Conservation (phyloP, 208 protist species). For the Balamuthia mandrillaris region DNA sequence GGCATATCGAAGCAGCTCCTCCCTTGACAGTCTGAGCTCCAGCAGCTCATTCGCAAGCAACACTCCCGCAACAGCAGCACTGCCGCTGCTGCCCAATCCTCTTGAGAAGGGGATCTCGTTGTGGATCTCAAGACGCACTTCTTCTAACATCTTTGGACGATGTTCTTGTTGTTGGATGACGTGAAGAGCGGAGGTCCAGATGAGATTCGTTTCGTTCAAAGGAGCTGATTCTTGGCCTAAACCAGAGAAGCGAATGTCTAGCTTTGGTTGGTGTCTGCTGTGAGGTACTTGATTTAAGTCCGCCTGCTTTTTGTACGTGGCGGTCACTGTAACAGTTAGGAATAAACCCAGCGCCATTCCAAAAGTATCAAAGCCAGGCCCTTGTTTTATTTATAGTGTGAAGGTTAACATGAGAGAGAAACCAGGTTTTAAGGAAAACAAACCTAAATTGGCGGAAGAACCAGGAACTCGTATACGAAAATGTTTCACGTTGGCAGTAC, state of each 20-base stretch:
- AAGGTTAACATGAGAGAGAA: too few relatives aligned
- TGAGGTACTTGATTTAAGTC: not conserved
- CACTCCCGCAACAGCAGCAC: constrained; percentile 10
- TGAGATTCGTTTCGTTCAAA: constrained; percentile 10
- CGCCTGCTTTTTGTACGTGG: not conserved
- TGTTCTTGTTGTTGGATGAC: not conserved
- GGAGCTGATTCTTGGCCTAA: not conserved
- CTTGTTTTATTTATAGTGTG: too few relatives aligned
- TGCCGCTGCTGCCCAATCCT: constrained; percentile 30
- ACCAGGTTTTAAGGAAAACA: too few relatives aligned
- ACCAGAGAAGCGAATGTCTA: not conserved
- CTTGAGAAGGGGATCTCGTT: too few relatives aligned
- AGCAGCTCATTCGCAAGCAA: constrained; percentile 8
- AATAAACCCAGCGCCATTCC: not conserved
- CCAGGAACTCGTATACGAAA: not conserved
- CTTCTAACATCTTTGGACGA: too few relatives aligned
- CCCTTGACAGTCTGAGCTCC: not conserved
- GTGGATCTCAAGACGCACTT: too few relatives aligned
- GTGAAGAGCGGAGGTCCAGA: not conserved
- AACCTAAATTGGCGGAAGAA: constrained; percentile 27
- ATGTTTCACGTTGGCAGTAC: not conserved
- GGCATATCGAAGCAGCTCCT: not conserved
- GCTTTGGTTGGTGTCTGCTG: too few relatives aligned
- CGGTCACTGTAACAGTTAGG: not conserved
- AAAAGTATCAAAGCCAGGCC: constrained; percentile 29